These are phyloP conservation scores for Phoma sp. DNA, from an alignment of 2,329 filamentous ascomycete species.

Conservation along the genomic window DNA sequence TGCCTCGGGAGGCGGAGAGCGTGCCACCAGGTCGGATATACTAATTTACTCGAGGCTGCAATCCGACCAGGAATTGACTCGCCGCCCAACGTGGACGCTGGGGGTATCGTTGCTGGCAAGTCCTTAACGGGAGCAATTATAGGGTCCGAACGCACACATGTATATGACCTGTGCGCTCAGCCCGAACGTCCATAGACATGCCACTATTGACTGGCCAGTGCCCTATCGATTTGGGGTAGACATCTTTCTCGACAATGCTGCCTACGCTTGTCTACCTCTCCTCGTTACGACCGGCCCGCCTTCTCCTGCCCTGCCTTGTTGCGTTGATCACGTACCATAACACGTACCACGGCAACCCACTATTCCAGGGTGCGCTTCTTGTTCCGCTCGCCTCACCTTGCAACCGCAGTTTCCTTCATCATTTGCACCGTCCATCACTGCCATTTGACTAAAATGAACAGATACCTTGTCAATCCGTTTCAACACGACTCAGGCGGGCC, in stretches of 20 bases:
- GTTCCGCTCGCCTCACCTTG: neutral
- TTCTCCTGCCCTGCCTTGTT: neutral
- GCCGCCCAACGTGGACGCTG: conserved; percentile 7
- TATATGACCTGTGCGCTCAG: conserved; percentile 12
- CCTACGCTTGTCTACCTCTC: conserved; percentile 4
- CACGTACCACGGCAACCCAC: conserved; percentile 8
- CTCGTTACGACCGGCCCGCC: neutral
- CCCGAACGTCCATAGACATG: neutral
- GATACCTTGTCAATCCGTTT: conserved; percentile 1
- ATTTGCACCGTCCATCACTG: neutral
- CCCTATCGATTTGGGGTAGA: conserved; percentile 3
- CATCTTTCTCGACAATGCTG: neutral
- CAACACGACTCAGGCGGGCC: neutral
- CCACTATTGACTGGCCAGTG: conserved; percentile 11
- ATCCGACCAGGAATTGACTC: conserved; percentile 9
- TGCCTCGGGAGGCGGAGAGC: conserved; percentile 13
- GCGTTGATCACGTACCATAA: neutral
- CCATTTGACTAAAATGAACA: neutral
- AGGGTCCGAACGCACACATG: conserved; percentile 21
- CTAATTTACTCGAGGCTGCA: conserved; percentile 10
- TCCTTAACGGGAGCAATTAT: conserved; percentile 27
- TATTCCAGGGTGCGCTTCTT: neutral
- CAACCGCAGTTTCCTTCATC: neutral
- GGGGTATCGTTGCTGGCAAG: conserved; percentile 25
- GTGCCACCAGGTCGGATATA: conserved; percentile 15